These are phyloP conservation scores for Epichloe sibirici DNA, from an alignment of 2,329 filamentous ascomycete species.

Conservation along the genomic window DNA sequence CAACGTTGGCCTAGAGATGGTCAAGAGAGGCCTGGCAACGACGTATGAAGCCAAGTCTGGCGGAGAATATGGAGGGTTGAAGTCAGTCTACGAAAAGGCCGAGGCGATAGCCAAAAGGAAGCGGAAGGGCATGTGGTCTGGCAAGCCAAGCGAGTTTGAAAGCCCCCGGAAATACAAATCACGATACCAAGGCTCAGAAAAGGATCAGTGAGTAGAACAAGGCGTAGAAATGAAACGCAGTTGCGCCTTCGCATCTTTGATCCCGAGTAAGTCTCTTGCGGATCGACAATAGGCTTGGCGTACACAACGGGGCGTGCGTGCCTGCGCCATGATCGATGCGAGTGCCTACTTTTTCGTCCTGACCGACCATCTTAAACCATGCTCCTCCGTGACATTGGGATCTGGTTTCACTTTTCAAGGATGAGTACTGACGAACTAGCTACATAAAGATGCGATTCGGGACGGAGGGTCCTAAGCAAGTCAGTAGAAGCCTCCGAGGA, in stretches of 20 bases:
- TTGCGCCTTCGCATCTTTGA: not conserved
- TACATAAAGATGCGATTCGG: too few relatives aligned
- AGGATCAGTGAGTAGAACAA: constrained; percentile 5
- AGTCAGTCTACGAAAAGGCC: constrained; percentile 50
- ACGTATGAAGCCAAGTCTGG: constrained; percentile 90
- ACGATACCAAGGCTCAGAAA: constrained; percentile 16
- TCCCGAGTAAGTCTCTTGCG: not conserved
- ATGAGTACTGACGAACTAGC: too few relatives aligned
- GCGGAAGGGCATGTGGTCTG: constrained; percentile 65
- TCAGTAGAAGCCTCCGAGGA: not conserved
- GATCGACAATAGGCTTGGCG: not conserved
- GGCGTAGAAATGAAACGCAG: not conserved
- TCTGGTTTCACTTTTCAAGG: too few relatives aligned
- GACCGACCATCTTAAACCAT: not conserved
- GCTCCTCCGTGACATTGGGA: not conserved
- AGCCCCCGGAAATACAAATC: constrained; percentile 83
- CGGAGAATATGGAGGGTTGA: constrained; percentile 70
- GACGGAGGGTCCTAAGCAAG: too few relatives aligned
- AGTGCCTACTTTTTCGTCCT: too few relatives aligned
- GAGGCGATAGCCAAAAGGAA: constrained; percentile 54
- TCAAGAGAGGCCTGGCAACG: constrained; percentile 72
- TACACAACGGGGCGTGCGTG: not conserved
- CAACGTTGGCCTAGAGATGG: constrained; percentile 84
- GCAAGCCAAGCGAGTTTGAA: constrained; percentile 52
- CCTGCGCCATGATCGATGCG: not conserved